Percentiles rank a stretch among this genome's conserved stretches.
Evolutionary conservation across 2,329 filamentous ascomycete genomes (phyloP).

Genomic region (Aureobasidium sp.): DNA sequence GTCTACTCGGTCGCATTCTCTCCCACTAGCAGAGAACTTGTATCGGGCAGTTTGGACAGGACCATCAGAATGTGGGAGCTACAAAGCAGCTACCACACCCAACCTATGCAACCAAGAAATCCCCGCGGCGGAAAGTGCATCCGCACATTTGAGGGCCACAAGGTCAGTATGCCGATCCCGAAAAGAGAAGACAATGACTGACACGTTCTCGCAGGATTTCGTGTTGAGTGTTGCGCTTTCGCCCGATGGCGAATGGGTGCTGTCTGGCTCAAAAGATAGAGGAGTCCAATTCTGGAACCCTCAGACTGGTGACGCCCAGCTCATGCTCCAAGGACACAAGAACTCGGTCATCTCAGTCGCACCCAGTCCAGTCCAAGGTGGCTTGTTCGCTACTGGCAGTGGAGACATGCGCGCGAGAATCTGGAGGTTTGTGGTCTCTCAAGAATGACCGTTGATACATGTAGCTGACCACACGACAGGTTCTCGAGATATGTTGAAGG

Average conservation of each 20-base stretch:
- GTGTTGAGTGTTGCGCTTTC: conserved; percentile 93
- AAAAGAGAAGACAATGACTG: neutral
- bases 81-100: conserved; percentile 54
- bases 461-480: neutral
- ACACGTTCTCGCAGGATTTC: conserved; percentile 61
- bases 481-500: conserved; percentile 4
- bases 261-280: conserved; percentile 93
- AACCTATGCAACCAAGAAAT: conserved; percentile 23
- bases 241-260: conserved; percentile 89
- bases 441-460: neutral
- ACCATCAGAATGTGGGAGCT: conserved; percentile 99
- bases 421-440: conserved; percentile 60
- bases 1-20: conserved; percentile 97
- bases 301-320: conserved; percentile 81
- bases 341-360: conserved; percentile 98
- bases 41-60: conserved; percentile 91
- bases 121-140: conserved; percentile 87
- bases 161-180: conserved; percentile 48
- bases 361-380: conserved; percentile 71
- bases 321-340: conserved; percentile 98
- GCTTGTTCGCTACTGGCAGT: conserved; percentile 89
- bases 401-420: conserved; percentile 97
- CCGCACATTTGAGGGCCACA: conserved; percentile 94
- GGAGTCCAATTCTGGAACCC: conserved; percentile 99
- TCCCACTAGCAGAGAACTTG: conserved; percentile 83